Evolutionary conservation across 108 stramenopile species (phyloP).

Genomic region (Cyclotella atomus): DNA sequence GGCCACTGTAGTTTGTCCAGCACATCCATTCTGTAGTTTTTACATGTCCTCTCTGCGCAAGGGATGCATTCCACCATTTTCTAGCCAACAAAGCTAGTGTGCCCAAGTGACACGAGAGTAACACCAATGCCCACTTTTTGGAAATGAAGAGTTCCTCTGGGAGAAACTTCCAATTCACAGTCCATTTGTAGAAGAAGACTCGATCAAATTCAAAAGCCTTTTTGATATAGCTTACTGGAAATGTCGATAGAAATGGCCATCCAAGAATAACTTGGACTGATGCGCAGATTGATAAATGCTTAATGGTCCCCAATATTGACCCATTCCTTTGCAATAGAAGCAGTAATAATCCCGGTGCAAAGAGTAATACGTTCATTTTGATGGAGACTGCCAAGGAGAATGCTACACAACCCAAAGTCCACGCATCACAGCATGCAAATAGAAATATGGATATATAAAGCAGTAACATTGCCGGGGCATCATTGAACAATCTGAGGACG

Average conservation of each 20-base stretch:
- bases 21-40: constrained; percentile 36
- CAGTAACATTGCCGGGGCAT: constrained; percentile 91
- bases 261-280: constrained; percentile 86
- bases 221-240: constrained; percentile 88
- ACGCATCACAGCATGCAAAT: constrained; percentile 74
- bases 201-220: constrained; percentile 97
- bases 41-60: constrained; percentile 18
- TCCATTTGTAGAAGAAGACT: constrained; percentile 97
- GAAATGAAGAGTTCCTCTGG: constrained; percentile 86
- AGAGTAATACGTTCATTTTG: constrained; percentile 98
- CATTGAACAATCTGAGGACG: constrained; percentile 96
- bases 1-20: constrained; percentile 24
- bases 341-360: constrained; percentile 92
- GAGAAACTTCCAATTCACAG: constrained; percentile 97
- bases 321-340: constrained; percentile 77
- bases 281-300: constrained; percentile 71
- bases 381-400: constrained; percentile 94
- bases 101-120: constrained; percentile 65
- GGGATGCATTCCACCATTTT: constrained; percentile 61
- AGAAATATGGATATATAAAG: constrained; percentile 75
- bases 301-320: constrained; percentile 44
- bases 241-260: constrained; percentile 87
- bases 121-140: constrained; percentile 67
- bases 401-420: constrained; percentile 84
- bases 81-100: constrained; percentile 58